phyloP scores from a whole-genome alignment of 169 alveolate genomes.

The Cryptosporidium ryanae region DNA sequence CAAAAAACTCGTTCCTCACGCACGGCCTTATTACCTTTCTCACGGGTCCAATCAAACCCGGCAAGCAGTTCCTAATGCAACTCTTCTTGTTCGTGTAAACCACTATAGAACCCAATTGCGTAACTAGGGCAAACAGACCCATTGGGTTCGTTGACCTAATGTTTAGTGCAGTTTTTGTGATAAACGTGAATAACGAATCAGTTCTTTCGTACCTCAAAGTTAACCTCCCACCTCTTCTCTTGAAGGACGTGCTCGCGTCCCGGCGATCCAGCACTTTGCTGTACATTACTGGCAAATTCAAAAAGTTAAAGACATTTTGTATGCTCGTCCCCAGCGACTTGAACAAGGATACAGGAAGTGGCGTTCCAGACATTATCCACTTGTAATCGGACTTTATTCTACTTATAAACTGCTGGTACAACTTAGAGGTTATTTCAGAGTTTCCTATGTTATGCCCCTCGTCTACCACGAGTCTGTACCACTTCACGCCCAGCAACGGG shows the following conservation, averaged over 20 bases:
- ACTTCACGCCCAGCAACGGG: conserved; percentile 37
- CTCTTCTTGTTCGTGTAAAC: conserved; percentile 20
- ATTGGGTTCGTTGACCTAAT: conserved; percentile 11
- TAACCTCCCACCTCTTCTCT: not conserved
- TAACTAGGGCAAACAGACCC: conserved; percentile 37
- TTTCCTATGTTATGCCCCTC: conserved; percentile 68
- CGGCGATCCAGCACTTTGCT: conserved; percentile 15
- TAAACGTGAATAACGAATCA: conserved; percentile 1
- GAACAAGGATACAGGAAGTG: conserved; percentile 37
- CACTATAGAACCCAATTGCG: conserved; percentile 32
- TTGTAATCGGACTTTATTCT: conserved; percentile 55
- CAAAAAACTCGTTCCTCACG: conserved; percentile 38
- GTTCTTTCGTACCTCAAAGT: not conserved
- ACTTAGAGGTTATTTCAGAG: conserved; percentile 47
- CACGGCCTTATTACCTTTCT: conserved; percentile 29
- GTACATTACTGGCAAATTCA: conserved; percentile 34
- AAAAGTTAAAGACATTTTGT: conserved; percentile 51
- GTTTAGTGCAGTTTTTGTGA: not conserved
- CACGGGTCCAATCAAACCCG: conserved; percentile 44
- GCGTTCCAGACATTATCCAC: conserved; percentile 75
- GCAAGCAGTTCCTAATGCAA: conserved; percentile 35
- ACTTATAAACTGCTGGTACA: conserved; percentile 57
- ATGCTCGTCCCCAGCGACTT: conserved; percentile 21
- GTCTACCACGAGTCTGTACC: conserved; percentile 52
- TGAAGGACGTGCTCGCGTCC: not conserved